These are phyloP conservation scores for Talaromyces ruber DNA, from an alignment of 495 filamentous ascomycete species.

Conservation along the genomic window DNA sequence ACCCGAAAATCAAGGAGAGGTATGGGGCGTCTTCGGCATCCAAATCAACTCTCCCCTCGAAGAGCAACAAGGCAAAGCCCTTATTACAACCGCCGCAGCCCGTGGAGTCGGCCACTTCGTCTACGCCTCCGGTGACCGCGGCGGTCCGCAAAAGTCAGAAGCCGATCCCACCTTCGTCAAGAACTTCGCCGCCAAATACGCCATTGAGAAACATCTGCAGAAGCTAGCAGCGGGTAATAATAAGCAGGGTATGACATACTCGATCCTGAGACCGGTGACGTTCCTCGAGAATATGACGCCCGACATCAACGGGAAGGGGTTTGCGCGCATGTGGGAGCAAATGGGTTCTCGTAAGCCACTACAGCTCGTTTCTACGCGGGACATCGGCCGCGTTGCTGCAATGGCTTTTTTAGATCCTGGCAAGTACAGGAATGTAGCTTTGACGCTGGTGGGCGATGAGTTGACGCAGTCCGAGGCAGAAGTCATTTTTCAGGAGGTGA, in stretches of 20 bases:
- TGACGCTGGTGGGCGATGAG: slow-evolving; percentile 53
- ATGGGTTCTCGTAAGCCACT: slow-evolving; percentile 40
- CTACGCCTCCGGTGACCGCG: slow-evolving; percentile 60
- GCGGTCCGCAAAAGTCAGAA: slow-evolving; percentile 45
- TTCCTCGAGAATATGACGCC: slow-evolving; percentile 62
- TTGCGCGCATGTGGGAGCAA: slow-evolving; percentile 43
- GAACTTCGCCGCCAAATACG: slow-evolving; percentile 57
- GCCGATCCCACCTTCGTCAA: slow-evolving; percentile 49
- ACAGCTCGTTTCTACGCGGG: slow-evolving; percentile 47
- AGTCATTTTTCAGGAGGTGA: slow-evolving; percentile 37
- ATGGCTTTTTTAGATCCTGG: slow-evolving; percentile 45
- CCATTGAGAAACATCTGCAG: slow-evolving; percentile 54
- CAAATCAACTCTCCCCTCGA: slow-evolving; percentile 36
- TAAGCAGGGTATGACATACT: slow-evolving; percentile 43
- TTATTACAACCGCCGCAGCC: slow-evolving; percentile 50
- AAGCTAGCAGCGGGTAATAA: slow-evolving; percentile 22
- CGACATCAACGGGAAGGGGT: slow-evolving; percentile 50
- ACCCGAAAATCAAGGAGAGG: slow-evolving; percentile 14
- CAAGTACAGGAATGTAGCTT: slow-evolving; percentile 32
- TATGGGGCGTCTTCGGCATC: slow-evolving; percentile 46
- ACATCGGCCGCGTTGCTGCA: slow-evolving; percentile 59
- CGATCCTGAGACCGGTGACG: slow-evolving; percentile 51
- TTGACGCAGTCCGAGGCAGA: slow-evolving; percentile 41
- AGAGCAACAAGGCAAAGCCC: slow-evolving; percentile 49
- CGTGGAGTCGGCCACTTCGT: slow-evolving; percentile 54